A percentile compares a stretch with the other conserved stretches of the same genome.
Conservation (phyloP, 129 eudicot genomes). For the Saposhnikovia divaricata region DNA sequence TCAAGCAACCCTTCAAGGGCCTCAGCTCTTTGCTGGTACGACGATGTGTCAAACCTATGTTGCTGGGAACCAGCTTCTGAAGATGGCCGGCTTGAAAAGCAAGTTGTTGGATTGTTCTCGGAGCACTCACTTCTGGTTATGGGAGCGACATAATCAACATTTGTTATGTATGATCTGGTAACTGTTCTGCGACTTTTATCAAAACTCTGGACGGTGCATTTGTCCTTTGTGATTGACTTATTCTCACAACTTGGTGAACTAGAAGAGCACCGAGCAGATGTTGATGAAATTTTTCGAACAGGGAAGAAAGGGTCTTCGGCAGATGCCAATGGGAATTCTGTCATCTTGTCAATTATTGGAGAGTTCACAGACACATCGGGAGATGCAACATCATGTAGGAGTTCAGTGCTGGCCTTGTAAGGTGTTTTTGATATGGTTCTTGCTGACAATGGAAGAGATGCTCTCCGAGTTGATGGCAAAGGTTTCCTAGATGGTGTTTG, state of each 20-base stretch:
- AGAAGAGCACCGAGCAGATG: constrained; percentile 66
- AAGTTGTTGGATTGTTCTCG: constrained; percentile 27
- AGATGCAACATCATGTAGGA: constrained; percentile 39
- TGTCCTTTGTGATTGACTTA: constrained; percentile 54
- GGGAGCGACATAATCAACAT: constrained; percentile 14
- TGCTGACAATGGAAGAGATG: constrained; percentile 52
- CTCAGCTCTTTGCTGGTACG: constrained; percentile 88
- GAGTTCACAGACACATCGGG: constrained; percentile 86
- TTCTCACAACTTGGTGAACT: constrained; percentile 37
- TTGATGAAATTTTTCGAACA: constrained; percentile 38
- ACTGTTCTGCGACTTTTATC: constrained; percentile 22
- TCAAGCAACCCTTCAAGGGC: constrained; percentile 97
- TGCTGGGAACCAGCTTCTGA: constrained; percentile 47
- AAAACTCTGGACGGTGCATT: constrained; percentile 45
- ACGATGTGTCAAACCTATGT: constrained; percentile 65
- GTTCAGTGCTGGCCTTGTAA: constrained; percentile 29
- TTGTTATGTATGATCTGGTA: constrained; percentile 15
- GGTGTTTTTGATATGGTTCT: constrained; percentile 13
- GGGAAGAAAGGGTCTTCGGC: constrained; percentile 45
- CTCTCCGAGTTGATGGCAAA: constrained; percentile 39
- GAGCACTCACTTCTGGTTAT: constrained; percentile 38
- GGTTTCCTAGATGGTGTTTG: constrained; percentile 40
- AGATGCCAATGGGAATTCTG: constrained; percentile 54
- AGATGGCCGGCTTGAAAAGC: constrained; percentile 35
- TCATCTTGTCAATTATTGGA: constrained; percentile 79